Conservation (phyloP, 306 rosid species). For the Vachellia pachyceras region DNA sequence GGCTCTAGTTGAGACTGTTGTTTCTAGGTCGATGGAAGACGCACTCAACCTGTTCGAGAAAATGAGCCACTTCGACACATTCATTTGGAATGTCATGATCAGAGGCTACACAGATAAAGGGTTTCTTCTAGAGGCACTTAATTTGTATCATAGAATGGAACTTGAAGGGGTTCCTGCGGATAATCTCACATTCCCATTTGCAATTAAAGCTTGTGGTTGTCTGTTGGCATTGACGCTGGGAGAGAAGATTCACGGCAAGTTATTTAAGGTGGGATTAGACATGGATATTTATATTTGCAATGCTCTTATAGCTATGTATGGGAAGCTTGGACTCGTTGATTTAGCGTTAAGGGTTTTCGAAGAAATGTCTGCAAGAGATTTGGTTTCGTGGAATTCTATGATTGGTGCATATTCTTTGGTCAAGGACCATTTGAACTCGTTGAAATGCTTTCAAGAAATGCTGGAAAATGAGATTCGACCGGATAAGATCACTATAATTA, state of each 20-base stretch:
- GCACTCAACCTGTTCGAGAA: constrained; percentile 62
- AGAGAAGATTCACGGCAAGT: constrained; percentile 49
- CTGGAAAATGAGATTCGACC: constrained; percentile 45
- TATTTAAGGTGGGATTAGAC: constrained; percentile 57
- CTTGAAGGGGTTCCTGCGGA: constrained; percentile 47
- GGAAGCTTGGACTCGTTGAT: constrained; percentile 49
- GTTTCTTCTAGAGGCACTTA: constrained; percentile 44
- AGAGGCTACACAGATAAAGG: constrained; percentile 53
- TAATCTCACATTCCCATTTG: constrained; percentile 58
- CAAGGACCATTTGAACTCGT: constrained; percentile 43
- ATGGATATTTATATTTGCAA: constrained; percentile 55
- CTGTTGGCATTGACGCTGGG: constrained; percentile 42
- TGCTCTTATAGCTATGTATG: constrained; percentile 54
- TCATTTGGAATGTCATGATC: constrained; percentile 57
- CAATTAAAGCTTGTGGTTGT: constrained; percentile 58
- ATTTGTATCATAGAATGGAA: constrained; percentile 54
- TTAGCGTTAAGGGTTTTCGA: constrained; percentile 56
- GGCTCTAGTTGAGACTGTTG: constrained; percentile 31
- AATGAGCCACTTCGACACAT: constrained; percentile 46
- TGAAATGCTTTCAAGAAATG: constrained; percentile 54
- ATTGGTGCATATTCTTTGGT: constrained; percentile 50
- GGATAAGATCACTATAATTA: constrained; percentile 51
- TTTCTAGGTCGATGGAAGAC: constrained; percentile 52
- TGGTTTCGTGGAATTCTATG: constrained; percentile 69
- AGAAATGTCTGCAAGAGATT: constrained; percentile 53